Conservation (phyloP, 495 filamentous ascomycete species). For the Choiromyces venosus region DNA sequence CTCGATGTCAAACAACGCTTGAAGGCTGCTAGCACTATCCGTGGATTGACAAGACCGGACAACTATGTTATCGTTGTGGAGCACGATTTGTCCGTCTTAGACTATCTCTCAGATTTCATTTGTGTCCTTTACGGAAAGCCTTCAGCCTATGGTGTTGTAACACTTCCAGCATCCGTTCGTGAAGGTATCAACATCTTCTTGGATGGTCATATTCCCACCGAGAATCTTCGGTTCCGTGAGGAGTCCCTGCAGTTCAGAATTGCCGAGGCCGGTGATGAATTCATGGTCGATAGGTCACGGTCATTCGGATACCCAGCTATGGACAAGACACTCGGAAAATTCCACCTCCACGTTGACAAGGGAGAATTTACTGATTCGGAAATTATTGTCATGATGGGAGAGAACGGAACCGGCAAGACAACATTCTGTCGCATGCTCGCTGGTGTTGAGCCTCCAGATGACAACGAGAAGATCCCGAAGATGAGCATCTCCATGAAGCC, state of each 20-base stretch:
- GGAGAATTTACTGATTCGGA: constrained; percentile 95
- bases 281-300: constrained; percentile 74
- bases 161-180: constrained; percentile 86
- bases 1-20: constrained; percentile 98
- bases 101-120: constrained; percentile 97
- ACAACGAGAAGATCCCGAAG: constrained; percentile 64
- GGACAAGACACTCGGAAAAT: constrained; percentile 88
- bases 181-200: constrained; percentile 99
- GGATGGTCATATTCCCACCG: constrained; percentile 93
- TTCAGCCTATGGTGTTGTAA: constrained; percentile 97
- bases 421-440: constrained; percentile 97
- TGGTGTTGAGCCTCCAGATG: constrained; percentile 85
- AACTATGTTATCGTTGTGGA: constrained; percentile 98
- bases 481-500: constrained; percentile 99
- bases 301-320: constrained; percentile 82
- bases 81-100: constrained; percentile 95
- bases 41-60: constrained; percentile 74
- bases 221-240: constrained; percentile 97
- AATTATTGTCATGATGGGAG: constrained; percentile 99
- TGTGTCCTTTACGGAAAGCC: constrained; percentile 94
- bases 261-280: constrained; percentile 85
- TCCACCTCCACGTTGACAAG: constrained; percentile 73
- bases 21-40: constrained; percentile 84
- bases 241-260: constrained; percentile 96
- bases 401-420: constrained; percentile 93